phyloP scores from a whole-genome alignment of 352 stramenopile species.

The Aphanomyces invadans region DNA sequence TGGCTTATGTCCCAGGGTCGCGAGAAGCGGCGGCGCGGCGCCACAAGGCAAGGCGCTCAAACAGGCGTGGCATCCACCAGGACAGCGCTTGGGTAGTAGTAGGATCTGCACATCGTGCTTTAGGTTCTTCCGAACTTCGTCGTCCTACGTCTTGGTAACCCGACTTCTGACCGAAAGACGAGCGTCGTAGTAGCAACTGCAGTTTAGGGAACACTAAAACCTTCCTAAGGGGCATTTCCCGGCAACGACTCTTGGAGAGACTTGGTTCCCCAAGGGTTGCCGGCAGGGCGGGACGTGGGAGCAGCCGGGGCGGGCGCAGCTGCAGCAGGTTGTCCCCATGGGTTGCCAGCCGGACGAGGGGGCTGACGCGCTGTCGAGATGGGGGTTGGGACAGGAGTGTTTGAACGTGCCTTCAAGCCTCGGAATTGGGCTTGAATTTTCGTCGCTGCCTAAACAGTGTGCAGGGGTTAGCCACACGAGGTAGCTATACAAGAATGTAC shows the following conservation, averaged over 20 bases:
- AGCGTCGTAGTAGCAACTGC: too few relatives aligned
- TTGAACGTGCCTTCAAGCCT: conserved; percentile 26
- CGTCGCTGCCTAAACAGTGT: conserved; percentile 33
- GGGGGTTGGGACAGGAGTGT: not conserved
- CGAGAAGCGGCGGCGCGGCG: too few relatives aligned
- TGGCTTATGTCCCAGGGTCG: too few relatives aligned
- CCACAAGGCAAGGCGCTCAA: too few relatives aligned
- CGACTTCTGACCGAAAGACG: too few relatives aligned
- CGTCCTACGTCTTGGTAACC: too few relatives aligned
- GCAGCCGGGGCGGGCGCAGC: not conserved
- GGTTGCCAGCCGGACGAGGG: conserved; percentile 5
- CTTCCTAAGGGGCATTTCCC: not conserved
- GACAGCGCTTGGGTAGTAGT: too few relatives aligned
- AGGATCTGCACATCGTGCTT: too few relatives aligned
- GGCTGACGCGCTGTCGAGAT: not conserved
- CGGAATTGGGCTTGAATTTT: conserved; percentile 69
- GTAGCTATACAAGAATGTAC: not conserved
- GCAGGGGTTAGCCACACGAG: too few relatives aligned
- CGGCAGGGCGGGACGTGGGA: conserved; percentile 4
- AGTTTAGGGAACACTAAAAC: too few relatives aligned
- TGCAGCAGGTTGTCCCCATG: conserved; percentile 4
- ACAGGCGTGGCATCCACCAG: too few relatives aligned
- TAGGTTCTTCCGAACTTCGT: too few relatives aligned
- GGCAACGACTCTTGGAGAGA: conserved; percentile 8
- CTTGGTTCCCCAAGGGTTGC: conserved; percentile 14